Evolutionary conservation across 2,329 filamentous ascomycete species (phyloP), one percentile per base, ranked within the genome.

Genomic region (Emergomyces pasteurianus): DNA sequence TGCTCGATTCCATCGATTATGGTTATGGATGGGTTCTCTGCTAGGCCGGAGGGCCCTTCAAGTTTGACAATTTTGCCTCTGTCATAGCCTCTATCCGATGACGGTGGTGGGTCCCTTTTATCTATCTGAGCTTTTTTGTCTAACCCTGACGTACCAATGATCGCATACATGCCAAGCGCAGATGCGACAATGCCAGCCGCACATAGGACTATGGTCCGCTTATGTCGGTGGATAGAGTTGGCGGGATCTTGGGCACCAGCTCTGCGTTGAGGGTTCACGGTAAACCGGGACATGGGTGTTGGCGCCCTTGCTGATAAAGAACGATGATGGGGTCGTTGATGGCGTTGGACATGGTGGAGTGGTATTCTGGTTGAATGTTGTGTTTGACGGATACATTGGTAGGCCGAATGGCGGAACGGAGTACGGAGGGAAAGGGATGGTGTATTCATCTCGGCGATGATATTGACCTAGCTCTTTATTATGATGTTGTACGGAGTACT

Each of bases 1-100:
- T 94, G 79, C 70, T 94, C 88, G 53, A 82, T 80, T 49, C 87
- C 86, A 16, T 88, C 80, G 66, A 77, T 79, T 69, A 77, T 69
- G 4, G 70, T 69, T 26, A 74, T 72, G 10, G 74, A 63, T 0
- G 71, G 67, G 18, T 69, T 68, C 21, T 65, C 69, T 1, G 69
- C 64, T 61, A 77, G 73, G 0, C 74, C 74, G 1, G 68, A 57
- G 0, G 77, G 75, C 0, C 74, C 76, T 47, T 78, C 76, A 55
- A 77, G 68, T 55, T 73, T 73, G 46, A 74, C 71, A 7, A 67
- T 64, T 18, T 68, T 65, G 16, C 58, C 47, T 14, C 47, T 26
- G 21, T 23, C 26, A 40, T 40, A 40, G 21, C 34, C 23, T 57
- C 26, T 43, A 34, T 43, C 34, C n/a, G 55, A 40, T 36, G 55